These are phyloP conservation scores for Tuber aestivum DNA, from an alignment of 495 filamentous ascomycete genomes.

Conservation along the genomic window DNA sequence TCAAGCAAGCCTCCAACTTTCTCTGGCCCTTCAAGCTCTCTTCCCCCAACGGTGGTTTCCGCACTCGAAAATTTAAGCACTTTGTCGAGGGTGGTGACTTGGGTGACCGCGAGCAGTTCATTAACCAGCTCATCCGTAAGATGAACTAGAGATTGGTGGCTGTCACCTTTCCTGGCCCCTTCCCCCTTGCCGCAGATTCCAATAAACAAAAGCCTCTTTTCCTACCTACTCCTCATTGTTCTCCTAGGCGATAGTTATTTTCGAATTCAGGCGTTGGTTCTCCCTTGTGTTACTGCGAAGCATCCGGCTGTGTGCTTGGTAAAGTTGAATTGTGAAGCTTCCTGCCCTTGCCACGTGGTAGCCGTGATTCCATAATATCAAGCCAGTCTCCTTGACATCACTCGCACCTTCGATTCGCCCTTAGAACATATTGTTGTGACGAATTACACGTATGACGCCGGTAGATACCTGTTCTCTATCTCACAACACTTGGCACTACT, in stretches of 20 bases:
- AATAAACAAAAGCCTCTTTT: background rate
- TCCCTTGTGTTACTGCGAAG: background rate
- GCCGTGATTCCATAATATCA: background rate
- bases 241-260: background rate
- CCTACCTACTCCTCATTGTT: background rate
- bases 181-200: background rate
- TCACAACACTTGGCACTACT: background rate
- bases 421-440: background rate
- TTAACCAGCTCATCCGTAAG: slow-evolving; percentile 91
- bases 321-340: background rate
- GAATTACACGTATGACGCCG: background rate
- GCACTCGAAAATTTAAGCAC: slow-evolving; percentile 95
- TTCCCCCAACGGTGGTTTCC: slow-evolving; percentile 95
- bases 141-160: slow-evolving; percentile 72
- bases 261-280: background rate
- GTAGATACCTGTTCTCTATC: background rate
- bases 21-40: slow-evolving; percentile 99
- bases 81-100: slow-evolving; percentile 98
- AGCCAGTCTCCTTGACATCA: background rate
- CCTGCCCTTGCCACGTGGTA: background rate
- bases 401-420: background rate
- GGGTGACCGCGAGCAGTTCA: slow-evolving; percentile 97
- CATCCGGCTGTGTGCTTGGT: background rate
- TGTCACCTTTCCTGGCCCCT: background rate
- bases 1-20: slow-evolving; percentile 98